Percentiles rank a stretch among this genome's conserved stretches.
Evolutionary conservation across 352 stramenopile species (phyloP).

Genomic region (Globisporangium acanthophoron): DNA sequence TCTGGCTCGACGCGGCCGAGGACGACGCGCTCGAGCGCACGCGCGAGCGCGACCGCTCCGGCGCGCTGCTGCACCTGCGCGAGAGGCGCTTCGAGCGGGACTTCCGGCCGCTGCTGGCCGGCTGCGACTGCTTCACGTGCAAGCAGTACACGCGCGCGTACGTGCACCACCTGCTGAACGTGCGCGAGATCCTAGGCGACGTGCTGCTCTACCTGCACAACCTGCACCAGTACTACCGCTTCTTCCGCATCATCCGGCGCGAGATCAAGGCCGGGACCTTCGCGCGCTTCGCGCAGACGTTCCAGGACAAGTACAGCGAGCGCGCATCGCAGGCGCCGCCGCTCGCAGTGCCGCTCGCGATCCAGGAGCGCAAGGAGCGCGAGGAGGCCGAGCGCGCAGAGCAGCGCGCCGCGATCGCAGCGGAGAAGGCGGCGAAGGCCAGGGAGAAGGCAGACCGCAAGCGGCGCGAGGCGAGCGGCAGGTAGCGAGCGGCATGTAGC

Average conservation of each 20-base stretch:
- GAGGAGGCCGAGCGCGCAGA: conserved; percentile 14
- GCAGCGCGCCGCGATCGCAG: too few relatives aligned
- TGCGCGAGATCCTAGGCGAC: conserved; percentile 90
- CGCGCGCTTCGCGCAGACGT: conserved; percentile 33
- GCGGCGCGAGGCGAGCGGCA: background rate
- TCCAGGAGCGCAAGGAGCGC: conserved; percentile 52
- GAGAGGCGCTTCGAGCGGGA: conserved; percentile 62
- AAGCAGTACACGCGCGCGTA: conserved; percentile 23
- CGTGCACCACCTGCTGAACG: conserved; percentile 87
- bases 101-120: conserved; percentile 47
- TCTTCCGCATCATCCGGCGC: background rate
- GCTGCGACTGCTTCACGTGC: conserved; percentile 74
- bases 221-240: conserved; percentile 39
- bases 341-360: conserved; percentile 41
- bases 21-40: conserved; percentile 27
- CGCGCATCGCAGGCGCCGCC: conserved; percentile 33
- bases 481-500: background rate
- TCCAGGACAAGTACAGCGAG: conserved; percentile 42
- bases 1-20: conserved; percentile 40
- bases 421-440: conserved; percentile 10
- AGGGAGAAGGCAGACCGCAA: conserved; percentile 3
- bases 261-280: background rate
- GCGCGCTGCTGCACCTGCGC: conserved; percentile 56
- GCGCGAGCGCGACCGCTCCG: conserved; percentile 26
- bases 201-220: conserved; percentile 89